Conservation (phyloP, 129 eudicot genomes). For the Rutidosis leptorrhynchoides region DNA sequence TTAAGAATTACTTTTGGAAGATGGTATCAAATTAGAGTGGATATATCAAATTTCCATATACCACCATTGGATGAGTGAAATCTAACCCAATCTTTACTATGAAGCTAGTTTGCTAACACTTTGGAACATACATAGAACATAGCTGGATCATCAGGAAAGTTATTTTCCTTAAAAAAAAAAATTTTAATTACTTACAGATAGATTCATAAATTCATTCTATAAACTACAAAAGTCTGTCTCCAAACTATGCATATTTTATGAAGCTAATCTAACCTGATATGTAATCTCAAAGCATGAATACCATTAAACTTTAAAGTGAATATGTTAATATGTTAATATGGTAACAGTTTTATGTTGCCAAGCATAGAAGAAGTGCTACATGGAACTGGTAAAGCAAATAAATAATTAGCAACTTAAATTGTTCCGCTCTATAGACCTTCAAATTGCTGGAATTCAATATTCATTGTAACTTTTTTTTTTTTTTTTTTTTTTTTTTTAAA, state of each 20-base stretch:
- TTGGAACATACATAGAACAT: not conserved
- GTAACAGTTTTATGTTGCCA: not conserved
- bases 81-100: not conserved
- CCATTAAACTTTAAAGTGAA: too few species aligned
- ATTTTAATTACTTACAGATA: not conserved
- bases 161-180: not conserved
- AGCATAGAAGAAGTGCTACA: slow-evolving; percentile 5
- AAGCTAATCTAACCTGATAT: not conserved
- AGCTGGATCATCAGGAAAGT: not conserved
- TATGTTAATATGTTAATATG: too few species aligned
- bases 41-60: too few species aligned
- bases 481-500: too few species aligned
- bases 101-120: not conserved
- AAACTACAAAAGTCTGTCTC: not conserved
- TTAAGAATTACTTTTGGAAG: too few species aligned
- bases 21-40: too few species aligned
- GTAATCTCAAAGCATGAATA: not conserved
- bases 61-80: not conserved
- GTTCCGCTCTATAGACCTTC: not conserved
- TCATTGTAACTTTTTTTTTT: not conserved
- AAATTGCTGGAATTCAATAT: slow-evolving; percentile 1
- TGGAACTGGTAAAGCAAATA: not conserved
- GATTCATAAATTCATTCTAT: not conserved
- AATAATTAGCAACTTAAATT: not conserved
- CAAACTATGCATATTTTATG: slow-evolving; percentile 8